Base-by-base conservation (phyloP, 331 rosid species). In the Cucumis variabilis region DNA sequence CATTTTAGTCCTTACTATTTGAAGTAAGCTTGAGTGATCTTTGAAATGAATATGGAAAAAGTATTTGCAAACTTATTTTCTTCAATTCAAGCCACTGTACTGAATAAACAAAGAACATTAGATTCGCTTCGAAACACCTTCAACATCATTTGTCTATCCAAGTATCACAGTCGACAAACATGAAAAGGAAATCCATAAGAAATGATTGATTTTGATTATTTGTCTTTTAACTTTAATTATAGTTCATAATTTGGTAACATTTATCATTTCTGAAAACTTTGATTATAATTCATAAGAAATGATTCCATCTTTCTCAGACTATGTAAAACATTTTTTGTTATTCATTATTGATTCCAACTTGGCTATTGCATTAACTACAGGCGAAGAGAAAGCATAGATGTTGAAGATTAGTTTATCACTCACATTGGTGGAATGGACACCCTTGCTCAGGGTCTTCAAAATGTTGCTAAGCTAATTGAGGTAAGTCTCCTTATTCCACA, bases 371-470 rank as follows among this genome's bases (percentile, higher is more conserved):
- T 23, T 13, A 2, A 46, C n/a, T n/a, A n/a, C 69, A 97, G 99
- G 91, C 96, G 98, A 76, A 91, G 99, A 89, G 99, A 97, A 91
- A 97, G 98, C 94, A 97, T 98, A 0, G 99, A 97, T 78, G 98
- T 97, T 41, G 99, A 95, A 91, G 99, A 97, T 88, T 83, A 95
- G 88, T 95, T 97, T 94, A 93, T 97, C 75, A 98, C 99, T 76
- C 98, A 97, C 88, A 90, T 95, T 53, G 13, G 86, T 66, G 98
- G 98, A 91, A 97, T 95, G 98, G 98, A 97, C 88, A 93, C 99
- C 23, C 88, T 97, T 88, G 98, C 98, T 41, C 98, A 96, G 30
- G 98, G 99, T 16, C 98, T 97, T 65, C 91, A 92, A 80, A 97
- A 93, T 85, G 98, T 92, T 85, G 96, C 90, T 75, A 95, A 94